phyloP scores from a whole-genome alignment of 345 rosid genomes.

The Pseudoturritis turrita region DNA sequence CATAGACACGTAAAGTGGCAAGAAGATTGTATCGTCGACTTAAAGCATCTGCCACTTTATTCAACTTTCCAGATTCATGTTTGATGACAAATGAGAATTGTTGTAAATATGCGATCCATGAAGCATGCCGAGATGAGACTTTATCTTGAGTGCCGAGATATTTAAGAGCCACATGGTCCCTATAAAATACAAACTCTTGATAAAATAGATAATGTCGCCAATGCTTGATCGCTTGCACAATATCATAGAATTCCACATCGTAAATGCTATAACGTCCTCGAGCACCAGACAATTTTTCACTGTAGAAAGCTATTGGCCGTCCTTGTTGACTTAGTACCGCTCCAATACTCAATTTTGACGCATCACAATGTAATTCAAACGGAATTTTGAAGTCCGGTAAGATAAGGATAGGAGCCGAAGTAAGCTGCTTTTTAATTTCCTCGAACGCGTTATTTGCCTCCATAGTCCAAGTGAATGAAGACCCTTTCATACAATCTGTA shows the following conservation, averaged over 20 bases:
- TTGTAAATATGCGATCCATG: not conserved
- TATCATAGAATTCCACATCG: not conserved
- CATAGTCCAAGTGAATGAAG: too few relatives aligned
- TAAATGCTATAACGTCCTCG: not conserved
- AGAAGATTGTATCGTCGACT: too few relatives aligned
- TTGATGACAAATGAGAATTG: too few relatives aligned
- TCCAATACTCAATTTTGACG: not conserved
- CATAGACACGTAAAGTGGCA: too few relatives aligned
- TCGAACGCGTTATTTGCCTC: too few relatives aligned
- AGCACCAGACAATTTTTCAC: not conserved
- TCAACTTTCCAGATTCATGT: too few relatives aligned
- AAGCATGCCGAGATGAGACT: not conserved
- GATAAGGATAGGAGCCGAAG: too few relatives aligned
- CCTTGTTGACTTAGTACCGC: not conserved
- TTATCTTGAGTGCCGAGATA: not conserved
- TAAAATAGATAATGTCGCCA: not conserved
- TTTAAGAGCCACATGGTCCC: not conserved
- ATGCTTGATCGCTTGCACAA: not conserved
- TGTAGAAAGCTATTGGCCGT: not conserved
- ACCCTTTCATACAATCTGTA: too few relatives aligned
- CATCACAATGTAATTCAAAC: too few relatives aligned
- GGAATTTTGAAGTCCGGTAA: too few relatives aligned
- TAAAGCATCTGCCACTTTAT: too few relatives aligned
- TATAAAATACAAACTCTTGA: not conserved
- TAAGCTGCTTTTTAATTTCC: too few relatives aligned